Percentiles rank a stretch among this genome's conserved stretches.
Evolutionary conservation across 2,329 filamentous ascomycete genomes (phyloP).

Genomic region (Pseudogymnoascus sp.): DNA sequence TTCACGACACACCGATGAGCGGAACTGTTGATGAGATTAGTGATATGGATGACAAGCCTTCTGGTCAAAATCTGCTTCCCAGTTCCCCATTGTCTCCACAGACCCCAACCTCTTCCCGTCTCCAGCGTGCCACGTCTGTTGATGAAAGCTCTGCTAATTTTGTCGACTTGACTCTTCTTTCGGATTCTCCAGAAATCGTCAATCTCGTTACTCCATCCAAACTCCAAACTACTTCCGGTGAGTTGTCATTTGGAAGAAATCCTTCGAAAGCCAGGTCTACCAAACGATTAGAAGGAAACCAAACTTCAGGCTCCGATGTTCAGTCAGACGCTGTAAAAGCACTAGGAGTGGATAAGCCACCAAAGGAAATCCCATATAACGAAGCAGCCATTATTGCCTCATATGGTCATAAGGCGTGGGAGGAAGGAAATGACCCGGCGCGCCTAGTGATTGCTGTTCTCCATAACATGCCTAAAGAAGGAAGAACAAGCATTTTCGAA

Average conservation of each 20-base stretch:
- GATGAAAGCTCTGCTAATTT: background rate
- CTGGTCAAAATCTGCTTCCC: background rate
- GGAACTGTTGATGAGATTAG: background rate
- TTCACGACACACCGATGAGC: background rate
- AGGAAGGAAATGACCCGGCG: slow-evolving; percentile 23
- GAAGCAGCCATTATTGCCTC: slow-evolving; percentile 21
- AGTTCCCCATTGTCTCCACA: background rate
- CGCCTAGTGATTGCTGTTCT: slow-evolving; percentile 39
- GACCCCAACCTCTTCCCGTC: background rate
- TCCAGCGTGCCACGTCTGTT: background rate
- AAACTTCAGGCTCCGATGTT: slow-evolving; percentile 16
- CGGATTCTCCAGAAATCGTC: slow-evolving; percentile 15
- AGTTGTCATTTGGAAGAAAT: background rate
- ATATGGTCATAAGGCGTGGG: slow-evolving; percentile 18
- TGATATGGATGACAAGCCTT: background rate
- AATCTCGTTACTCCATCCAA: slow-evolving; percentile 16
- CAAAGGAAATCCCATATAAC: slow-evolving; percentile 18
- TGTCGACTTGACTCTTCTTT: slow-evolving; percentile 20
- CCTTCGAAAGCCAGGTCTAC: slow-evolving; percentile 13
- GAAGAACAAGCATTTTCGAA: slow-evolving; percentile 11
- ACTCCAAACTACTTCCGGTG: background rate
- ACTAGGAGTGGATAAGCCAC: slow-evolving; percentile 10
- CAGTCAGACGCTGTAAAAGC: slow-evolving; percentile 2
- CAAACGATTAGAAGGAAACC: slow-evolving; percentile 13
- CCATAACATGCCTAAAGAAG: slow-evolving; percentile 21